Base-by-base conservation (phyloP, 306 rosid species). In the Acacia melanoxylon region DNA sequence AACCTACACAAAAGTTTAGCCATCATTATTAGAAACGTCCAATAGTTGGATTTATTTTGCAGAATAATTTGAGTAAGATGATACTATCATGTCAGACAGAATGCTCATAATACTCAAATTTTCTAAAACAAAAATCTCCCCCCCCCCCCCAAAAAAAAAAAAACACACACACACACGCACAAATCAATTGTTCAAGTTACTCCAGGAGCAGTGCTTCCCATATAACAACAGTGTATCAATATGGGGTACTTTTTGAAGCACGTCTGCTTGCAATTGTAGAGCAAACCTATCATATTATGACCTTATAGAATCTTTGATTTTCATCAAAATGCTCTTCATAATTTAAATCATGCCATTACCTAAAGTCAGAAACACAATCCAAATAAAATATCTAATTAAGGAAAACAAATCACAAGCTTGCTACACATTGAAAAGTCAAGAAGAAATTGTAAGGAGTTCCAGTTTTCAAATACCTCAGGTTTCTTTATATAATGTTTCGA, bases 401-500 rank as follows among this genome's bases (percentile, higher is more conserved):
- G 52, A 52, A 74, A 19, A 51, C 33, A 44, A 73, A 52, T 13
- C 44, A 79, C 31, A 19, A 67, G 42, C 76, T 45, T 40, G 49
- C 68, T 52, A 71, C 15, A 52, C 63, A 51, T 83, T 31, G 48
- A 59, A 41, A 45, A 48, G 40, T 83, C 14, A 37, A 44, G 74
- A 42, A 63, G 58, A 24, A 83, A 73, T 56, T 49, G 35, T 63
- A 13, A 67, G 61, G 71, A 78, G 29, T 78, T 56, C 54, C 63
- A 44, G 59, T 5, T 75, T 29, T 58, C 51, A 78, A 45, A 81
- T 93, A 96, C 99, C 98, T 96, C 97, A 0, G 97, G 72, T 86
- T 92, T 96, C 88, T 89, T 92, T 77, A 96, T 92, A 89, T 91
- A 96, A 88, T 92, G 94, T 89, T 83, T 91, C 3, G 92, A 90